Conservation (phyloP, 1,139 yeast genomes). For the Suhomyces chickasaworum region DNA sequence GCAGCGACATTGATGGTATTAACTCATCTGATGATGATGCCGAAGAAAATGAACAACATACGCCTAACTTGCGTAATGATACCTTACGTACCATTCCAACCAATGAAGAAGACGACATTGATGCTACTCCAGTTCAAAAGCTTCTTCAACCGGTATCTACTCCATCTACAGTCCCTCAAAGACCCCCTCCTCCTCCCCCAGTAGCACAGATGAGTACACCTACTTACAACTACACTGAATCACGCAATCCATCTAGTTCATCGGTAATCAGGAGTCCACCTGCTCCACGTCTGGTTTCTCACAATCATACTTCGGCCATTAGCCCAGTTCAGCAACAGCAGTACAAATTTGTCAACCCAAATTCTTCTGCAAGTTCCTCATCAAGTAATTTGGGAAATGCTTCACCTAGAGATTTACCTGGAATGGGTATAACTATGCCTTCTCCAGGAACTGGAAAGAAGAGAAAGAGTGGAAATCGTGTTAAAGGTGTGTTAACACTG, state of each 20-base stretch:
- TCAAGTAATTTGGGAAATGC: constrained; percentile 11
- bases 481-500: constrained; percentile 43
- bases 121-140: constrained; percentile 18
- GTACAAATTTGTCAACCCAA: constrained; percentile 16
- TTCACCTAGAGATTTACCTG: constrained; percentile 32
- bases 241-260: constrained; percentile 24
- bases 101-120: constrained; percentile 40
- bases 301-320: constrained; percentile 37
- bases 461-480: constrained; percentile 38
- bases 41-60: constrained; percentile 2
- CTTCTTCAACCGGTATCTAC: constrained; percentile 5
- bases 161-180: neutral
- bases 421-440: constrained; percentile 24
- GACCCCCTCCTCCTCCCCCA: constrained; percentile 12
- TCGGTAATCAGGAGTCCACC: constrained; percentile 28
- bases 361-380: constrained; percentile 19
- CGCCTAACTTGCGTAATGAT: constrained; percentile 24
- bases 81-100: constrained; percentile 37
- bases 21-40: constrained; percentile 8
- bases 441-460: constrained; percentile 26
- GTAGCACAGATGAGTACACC: neutral
- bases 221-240: constrained; percentile 4
- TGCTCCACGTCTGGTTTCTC: constrained; percentile 14
- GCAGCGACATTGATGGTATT: constrained; percentile 19
- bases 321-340: constrained; percentile 34